Conservation (phyloP, 352 stramenopile species). For the Phytopythium helicoides region DNA sequence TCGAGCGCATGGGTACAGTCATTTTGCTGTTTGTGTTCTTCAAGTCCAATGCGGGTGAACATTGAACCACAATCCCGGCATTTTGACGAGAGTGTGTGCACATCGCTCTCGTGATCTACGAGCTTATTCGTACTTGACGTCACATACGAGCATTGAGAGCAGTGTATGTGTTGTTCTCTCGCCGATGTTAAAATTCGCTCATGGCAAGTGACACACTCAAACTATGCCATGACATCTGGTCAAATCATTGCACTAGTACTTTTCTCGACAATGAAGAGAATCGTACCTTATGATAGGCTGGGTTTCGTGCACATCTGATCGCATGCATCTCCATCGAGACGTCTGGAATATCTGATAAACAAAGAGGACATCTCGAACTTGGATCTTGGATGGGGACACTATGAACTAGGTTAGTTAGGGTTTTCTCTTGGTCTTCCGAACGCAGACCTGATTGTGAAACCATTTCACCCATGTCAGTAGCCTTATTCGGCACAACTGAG, state of each 20-base stretch:
- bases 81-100: constrained; percentile 15
- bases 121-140: constrained; percentile 11
- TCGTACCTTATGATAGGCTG: constrained; percentile 54
- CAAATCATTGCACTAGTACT: no score
- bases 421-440: no score
- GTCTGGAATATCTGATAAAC: constrained; percentile 27
- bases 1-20: constrained; percentile 22
- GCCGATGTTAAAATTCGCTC: constrained; percentile 25
- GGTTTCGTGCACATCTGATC: constrained; percentile 42
- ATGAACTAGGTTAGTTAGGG: no score
- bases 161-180: constrained; percentile 42
- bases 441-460: no score
- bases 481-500: no score
- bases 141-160: constrained; percentile 23
- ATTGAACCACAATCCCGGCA: constrained; percentile 25
- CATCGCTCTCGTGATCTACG: constrained; percentile 12
- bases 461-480: no score
- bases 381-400: no score
- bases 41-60: constrained; percentile 25
- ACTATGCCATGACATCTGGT: no score
- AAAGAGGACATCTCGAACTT: constrained; percentile 22
- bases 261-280: no score
- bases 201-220: constrained; percentile 34
- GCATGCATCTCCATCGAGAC: constrained; percentile 36
- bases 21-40: constrained; percentile 14